These are phyloP conservation scores for Acacia acuminata DNA, from an alignment of 306 rosid genomes.

Conservation along the genomic window DNA sequence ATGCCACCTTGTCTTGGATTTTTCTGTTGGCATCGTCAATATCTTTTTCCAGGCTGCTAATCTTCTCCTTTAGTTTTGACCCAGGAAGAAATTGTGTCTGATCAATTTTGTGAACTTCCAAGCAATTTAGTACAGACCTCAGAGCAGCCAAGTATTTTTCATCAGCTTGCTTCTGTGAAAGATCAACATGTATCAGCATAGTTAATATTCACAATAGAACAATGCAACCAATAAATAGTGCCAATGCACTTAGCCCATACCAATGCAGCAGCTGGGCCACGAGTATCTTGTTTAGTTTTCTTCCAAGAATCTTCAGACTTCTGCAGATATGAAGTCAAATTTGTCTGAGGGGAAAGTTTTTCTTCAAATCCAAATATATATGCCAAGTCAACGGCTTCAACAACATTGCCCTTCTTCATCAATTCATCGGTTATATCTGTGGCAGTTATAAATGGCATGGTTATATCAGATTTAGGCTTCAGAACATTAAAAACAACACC, in stretches of 20 bases:
- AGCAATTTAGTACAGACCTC: slow-evolving; percentile 52
- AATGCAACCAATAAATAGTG: slow-evolving; percentile 16
- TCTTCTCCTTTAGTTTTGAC: slow-evolving; percentile 53
- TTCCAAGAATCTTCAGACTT: slow-evolving; percentile 58
- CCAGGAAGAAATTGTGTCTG: slow-evolving; percentile 48
- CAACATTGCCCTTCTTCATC: slow-evolving; percentile 40
- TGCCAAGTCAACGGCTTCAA: slow-evolving; percentile 58
- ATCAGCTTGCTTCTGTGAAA: slow-evolving; percentile 51
- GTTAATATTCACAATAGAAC: slow-evolving; percentile 32
- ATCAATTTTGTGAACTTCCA: slow-evolving; percentile 56
- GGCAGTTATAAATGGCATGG: slow-evolving; percentile 23
- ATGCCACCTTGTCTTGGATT: slow-evolving; percentile 30
- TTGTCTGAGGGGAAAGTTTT: slow-evolving; percentile 42
- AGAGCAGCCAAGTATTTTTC: slow-evolving; percentile 60
- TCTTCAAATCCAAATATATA: slow-evolving; percentile 63
- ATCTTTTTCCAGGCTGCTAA: slow-evolving; percentile 49
- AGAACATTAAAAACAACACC: slow-evolving; percentile 23
- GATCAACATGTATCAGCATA: slow-evolving; percentile 24
- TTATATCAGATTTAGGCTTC: neutral
- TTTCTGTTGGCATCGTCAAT: slow-evolving; percentile 33
- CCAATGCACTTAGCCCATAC: slow-evolving; percentile 40
- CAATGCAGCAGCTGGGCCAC: slow-evolving; percentile 34
- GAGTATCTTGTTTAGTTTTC: slow-evolving; percentile 41
- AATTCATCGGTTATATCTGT: slow-evolving; percentile 53
- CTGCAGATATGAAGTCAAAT: slow-evolving; percentile 48